phyloP scores from a whole-genome alignment of 257 asterid species.

The Jaltomata sinuosa region DNA sequence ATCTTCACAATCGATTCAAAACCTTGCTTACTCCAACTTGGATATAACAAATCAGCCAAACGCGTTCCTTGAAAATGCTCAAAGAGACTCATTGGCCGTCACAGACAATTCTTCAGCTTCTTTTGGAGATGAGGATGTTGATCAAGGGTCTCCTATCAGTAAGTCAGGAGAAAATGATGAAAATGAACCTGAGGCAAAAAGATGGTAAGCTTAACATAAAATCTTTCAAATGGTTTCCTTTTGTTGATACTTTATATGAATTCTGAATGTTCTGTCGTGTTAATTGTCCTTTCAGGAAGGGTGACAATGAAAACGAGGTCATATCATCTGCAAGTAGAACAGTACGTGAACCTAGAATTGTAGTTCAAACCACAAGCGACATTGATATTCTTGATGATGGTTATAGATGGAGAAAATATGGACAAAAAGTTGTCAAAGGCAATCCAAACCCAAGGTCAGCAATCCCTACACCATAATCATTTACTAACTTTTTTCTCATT shows the following conservation, averaged over 20 bases:
- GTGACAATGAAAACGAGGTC: constrained; percentile 59
- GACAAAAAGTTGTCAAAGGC: constrained; percentile 91
- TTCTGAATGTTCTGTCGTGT: neutral
- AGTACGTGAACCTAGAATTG: constrained; percentile 81
- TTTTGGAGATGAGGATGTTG: constrained; percentile 75
- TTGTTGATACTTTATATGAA: neutral
- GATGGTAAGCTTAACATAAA: constrained; percentile 45
- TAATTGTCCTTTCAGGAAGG: constrained; percentile 46
- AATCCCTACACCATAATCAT: neutral
- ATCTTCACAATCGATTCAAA: constrained; percentile 45
- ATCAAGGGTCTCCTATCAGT: constrained; percentile 63
- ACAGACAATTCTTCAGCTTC: constrained; percentile 74
- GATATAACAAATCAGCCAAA: constrained; percentile 28
- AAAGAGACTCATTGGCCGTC: constrained; percentile 22
- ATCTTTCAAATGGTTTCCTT: neutral
- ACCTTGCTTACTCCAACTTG: constrained; percentile 12
- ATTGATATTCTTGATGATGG: constrained; percentile 95
- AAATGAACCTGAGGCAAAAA: constrained; percentile 68
- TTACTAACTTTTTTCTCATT: neutral
- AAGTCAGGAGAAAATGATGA: constrained; percentile 65
- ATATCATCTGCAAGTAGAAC: constrained; percentile 63
- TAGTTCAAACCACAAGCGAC: constrained; percentile 93
- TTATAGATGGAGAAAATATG: constrained; percentile 93
- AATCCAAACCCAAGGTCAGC: constrained; percentile 89
- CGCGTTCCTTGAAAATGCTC: constrained; percentile 28